Percentiles rank a stretch among this genome's conserved stretches.
These are phyloP conservation scores for Fusarium robinianum DNA, from an alignment of 2,329 filamentous ascomycete species.

Conservation along the genomic window DNA sequence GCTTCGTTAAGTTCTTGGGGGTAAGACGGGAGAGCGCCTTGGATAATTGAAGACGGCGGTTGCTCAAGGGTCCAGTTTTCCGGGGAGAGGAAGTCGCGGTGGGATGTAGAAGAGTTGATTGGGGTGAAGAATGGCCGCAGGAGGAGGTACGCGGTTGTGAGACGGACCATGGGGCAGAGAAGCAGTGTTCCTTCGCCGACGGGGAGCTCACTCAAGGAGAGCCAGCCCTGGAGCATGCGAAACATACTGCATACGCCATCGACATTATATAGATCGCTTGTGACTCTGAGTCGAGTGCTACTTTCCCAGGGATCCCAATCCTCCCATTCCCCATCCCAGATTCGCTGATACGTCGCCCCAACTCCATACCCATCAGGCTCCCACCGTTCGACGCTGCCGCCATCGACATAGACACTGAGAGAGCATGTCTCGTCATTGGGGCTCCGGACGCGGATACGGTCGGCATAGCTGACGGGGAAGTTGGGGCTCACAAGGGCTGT, in stretches of 20 bases:
- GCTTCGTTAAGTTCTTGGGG: slow-evolving; percentile 68
- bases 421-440: slow-evolving; percentile 59
- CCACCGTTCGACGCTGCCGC: slow-evolving; percentile 70
- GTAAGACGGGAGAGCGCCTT: slow-evolving; percentile 69
- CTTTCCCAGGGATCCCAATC: slow-evolving; percentile 76
- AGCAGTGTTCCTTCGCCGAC: slow-evolving; percentile 71
- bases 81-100: slow-evolving; percentile 46
- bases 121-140: slow-evolving; percentile 73
- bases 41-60: slow-evolving; percentile 56
- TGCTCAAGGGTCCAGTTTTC: slow-evolving; percentile 61
- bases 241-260: slow-evolving; percentile 75
- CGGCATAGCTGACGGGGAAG: slow-evolving; percentile 63
- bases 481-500: slow-evolving; percentile 48
- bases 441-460: slow-evolving; percentile 58
- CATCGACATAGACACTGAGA: slow-evolving; percentile 64
- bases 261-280: slow-evolving; percentile 72
- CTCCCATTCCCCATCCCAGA: slow-evolving; percentile 74
- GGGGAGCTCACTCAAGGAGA: slow-evolving; percentile 66
- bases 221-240: slow-evolving; percentile 79
- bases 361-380: slow-evolving; percentile 64
- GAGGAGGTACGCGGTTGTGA: slow-evolving; percentile 75
- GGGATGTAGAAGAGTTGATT: slow-evolving; percentile 43
- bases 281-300: slow-evolving; percentile 64
- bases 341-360: slow-evolving; percentile 64
- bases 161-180: slow-evolving; percentile 71